Conservation (phyloP, 257 asterid genomes). For the Solanum habrochaites region DNA sequence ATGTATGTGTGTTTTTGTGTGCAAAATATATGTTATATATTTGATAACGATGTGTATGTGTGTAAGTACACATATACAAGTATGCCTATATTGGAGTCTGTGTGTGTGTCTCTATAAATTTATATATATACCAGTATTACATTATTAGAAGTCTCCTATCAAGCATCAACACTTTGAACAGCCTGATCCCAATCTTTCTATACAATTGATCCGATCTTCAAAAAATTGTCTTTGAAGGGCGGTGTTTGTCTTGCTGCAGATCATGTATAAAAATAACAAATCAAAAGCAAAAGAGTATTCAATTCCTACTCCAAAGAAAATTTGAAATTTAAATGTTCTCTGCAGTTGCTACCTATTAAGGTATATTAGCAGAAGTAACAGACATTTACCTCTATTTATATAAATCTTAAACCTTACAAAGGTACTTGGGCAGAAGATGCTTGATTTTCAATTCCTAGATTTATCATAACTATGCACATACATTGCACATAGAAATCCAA, state of each 20-base stretch:
- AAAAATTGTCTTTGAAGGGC: background rate
- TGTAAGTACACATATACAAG: background rate
- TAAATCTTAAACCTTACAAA: background rate
- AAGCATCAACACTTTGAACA: background rate
- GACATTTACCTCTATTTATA: background rate
- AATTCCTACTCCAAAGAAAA: background rate
- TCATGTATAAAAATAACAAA: background rate
- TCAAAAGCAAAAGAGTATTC: background rate
- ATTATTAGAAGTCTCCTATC: background rate
- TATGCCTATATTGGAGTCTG: background rate
- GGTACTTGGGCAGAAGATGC: background rate
- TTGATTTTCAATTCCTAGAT: background rate
- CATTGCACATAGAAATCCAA: background rate
- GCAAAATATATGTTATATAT: background rate
- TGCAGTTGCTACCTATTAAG: background rate
- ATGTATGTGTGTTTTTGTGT: background rate
- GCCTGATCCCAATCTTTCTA: background rate
- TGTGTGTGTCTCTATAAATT: background rate
- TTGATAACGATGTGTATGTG: background rate
- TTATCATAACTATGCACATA: background rate
- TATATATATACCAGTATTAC: background rate
- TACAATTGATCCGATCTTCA: background rate
- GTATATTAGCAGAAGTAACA: background rate
- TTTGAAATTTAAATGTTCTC: background rate
- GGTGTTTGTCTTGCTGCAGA: background rate